These are phyloP conservation scores for Ceratorhiza oryzae-sativae DNA, from an alignment of 1,284 basidiomycete species.

Conservation along the genomic window DNA sequence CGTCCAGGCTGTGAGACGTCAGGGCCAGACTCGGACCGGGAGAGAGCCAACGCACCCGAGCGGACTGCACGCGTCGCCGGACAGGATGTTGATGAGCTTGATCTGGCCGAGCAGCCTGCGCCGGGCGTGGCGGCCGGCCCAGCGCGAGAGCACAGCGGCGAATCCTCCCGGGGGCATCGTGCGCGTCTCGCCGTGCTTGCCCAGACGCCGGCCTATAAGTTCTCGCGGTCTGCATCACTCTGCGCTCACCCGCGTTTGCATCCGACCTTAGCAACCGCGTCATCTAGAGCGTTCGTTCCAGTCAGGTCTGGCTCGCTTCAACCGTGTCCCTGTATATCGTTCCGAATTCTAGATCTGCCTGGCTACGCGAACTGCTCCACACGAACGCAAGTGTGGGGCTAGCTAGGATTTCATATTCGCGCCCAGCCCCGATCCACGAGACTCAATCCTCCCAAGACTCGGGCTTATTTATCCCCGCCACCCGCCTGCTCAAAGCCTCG, in stretches of 20 bases:
- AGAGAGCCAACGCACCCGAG: slow-evolving; percentile 49
- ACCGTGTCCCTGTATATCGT: no score
- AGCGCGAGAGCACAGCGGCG: slow-evolving; percentile 14
- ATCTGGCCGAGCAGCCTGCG: slow-evolving; percentile 33
- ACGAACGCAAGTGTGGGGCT: no score
- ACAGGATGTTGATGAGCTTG: slow-evolving; percentile 50
- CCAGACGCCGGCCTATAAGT: neutral
- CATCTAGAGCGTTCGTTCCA: neutral
- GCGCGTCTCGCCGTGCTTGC: neutral
- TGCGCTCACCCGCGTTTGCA: neutral
- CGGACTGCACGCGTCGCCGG: slow-evolving; percentile 55
- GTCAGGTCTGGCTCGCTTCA: no score
- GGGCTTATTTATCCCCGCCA: no score
- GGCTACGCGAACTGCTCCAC: no score
- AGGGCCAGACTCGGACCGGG: neutral
- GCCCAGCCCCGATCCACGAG: no score
- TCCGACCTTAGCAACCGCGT: neutral
- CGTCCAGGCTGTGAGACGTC: slow-evolving; percentile 47
- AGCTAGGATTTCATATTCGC: no score
- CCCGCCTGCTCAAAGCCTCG: no score
- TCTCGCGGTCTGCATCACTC: neutral
- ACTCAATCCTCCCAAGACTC: no score
- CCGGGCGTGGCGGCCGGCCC: slow-evolving; percentile 23
- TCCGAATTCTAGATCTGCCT: no score
- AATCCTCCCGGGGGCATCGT: slow-evolving; percentile 5